Evolutionary conservation across 352 stramenopile genomes (phyloP), one percentile per base, ranked within the genome.

Genomic region (Globisporangium viniferum): DNA sequence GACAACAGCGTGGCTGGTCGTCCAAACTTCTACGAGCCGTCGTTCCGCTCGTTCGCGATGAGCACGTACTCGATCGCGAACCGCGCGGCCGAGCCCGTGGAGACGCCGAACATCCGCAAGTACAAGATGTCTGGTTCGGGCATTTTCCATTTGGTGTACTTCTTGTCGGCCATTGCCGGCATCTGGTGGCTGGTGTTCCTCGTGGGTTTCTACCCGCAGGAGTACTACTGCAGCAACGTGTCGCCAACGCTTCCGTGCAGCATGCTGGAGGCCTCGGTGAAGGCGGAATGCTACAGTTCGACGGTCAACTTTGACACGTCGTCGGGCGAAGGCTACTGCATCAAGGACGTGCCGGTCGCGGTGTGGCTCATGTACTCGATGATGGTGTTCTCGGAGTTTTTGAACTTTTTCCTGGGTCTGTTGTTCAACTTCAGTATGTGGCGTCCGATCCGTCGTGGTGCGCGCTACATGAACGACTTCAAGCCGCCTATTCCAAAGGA

Each of bases 381-480:
- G 76, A 90, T 95, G 81, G 81, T 91, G 15, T 93, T 92, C 64
- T 93, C 86, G 5, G 89, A 96, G 61, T 93, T 94, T 63, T 77
- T 96, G 73, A 94, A 93, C 72, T 94, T 84, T 57, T 95, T 93
- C 69, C 70, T 96, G 31, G 89, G 89, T 65, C 70, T 96, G 69
- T 79, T 96, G 1, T 96, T 91, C 77, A 94, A 96, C 84, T 94
- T 96, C 73, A 91, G 84, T 85, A 96, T 96, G 89, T 96, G 89
- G 89, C 86, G 86, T 62, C 89, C 89, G 12, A 92, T 96, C 48
- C 89, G 89, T 82, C 89, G 89, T 77, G 89, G 89, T 41, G 89
- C 89, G 65, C 89, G 86, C 31, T 96, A 79, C 80, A 79, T 96
- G 80, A 93, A 93, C 73, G 89, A 96, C 76, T 96, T 96, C 70